Percentiles rank a stretch among this genome's conserved stretches.
phyloP scores from a whole-genome alignment of 2,329 filamentous ascomycete genomes.

The Fusarium paranaense region DNA sequence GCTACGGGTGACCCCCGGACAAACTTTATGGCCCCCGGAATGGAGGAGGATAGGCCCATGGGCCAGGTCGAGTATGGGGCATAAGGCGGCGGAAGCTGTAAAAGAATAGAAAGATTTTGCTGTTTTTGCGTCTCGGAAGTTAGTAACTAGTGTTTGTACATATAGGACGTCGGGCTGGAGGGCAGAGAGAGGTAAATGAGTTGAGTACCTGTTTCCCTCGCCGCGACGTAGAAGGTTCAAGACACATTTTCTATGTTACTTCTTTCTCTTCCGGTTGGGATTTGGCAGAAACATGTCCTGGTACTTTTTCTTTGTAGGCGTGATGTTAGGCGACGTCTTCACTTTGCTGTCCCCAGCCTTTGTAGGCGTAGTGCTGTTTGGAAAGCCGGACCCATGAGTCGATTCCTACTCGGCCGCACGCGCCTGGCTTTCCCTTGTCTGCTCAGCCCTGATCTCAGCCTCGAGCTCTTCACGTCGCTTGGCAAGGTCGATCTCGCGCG shows the following conservation, averaged over 20 bases:
- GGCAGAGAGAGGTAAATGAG: constrained; percentile 46
- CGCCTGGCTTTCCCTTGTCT: constrained; percentile 22
- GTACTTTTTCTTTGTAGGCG: background rate
- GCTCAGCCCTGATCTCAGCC: constrained; percentile 39
- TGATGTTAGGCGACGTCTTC: background rate
- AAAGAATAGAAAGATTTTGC: constrained; percentile 52
- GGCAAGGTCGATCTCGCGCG: constrained; percentile 42
- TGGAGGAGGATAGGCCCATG: constrained; percentile 71
- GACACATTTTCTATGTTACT: background rate
- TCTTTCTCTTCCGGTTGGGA: constrained; percentile 17
- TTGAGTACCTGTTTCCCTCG: constrained; percentile 43
- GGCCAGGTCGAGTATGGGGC: constrained; percentile 70
- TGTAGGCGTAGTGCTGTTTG: background rate
- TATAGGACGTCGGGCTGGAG: constrained; percentile 51
- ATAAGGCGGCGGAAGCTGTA: constrained; percentile 53
- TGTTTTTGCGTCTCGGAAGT: constrained; percentile 49
- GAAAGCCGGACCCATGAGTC: constrained; percentile 8
- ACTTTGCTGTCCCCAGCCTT: background rate
- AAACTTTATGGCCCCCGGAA: constrained; percentile 81
- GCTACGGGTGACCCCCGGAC: constrained; percentile 81
- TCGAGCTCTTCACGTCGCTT: constrained; percentile 28
- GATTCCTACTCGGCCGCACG: constrained; percentile 32
- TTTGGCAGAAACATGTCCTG: constrained; percentile 34
- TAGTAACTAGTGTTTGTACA: constrained; percentile 51
- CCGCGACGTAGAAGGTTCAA: constrained; percentile 32